Percentiles rank a stretch among this genome's conserved stretches.
These are phyloP conservation scores for Cladorrhinum sp. DNA, from an alignment of 2,329 filamentous ascomycete species.

Conservation along the genomic window DNA sequence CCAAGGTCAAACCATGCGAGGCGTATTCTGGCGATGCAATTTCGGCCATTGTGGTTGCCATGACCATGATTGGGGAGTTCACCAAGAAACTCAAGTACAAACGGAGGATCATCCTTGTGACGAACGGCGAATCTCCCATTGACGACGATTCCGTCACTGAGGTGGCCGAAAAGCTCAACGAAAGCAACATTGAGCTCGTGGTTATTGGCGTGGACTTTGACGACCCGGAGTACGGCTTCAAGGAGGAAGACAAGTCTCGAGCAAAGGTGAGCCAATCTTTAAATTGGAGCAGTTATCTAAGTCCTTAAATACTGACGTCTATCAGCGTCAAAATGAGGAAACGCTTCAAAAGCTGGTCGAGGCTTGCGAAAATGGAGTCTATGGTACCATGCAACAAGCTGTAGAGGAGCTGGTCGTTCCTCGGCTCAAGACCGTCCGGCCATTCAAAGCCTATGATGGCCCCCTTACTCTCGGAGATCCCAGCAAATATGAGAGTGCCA, in stretches of 20 bases:
- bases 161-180: constrained; percentile 71
- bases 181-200: constrained; percentile 71
- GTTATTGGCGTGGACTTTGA: constrained; percentile 92
- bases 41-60: constrained; percentile 80
- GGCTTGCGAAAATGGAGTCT: constrained; percentile 64
- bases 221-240: constrained; percentile 82
- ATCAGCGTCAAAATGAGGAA: constrained; percentile 66
- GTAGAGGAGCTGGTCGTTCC: constrained; percentile 77
- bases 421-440: constrained; percentile 69
- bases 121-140: constrained; percentile 72
- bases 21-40: constrained; percentile 76
- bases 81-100: constrained; percentile 81
- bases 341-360: constrained; percentile 63
- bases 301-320: constrained; percentile 18
- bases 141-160: constrained; percentile 64
- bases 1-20: constrained; percentile 62
- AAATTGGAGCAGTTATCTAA: neutral
- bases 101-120: constrained; percentile 78
- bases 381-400: constrained; percentile 83
- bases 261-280: constrained; percentile 54
- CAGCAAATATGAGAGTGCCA: constrained; percentile 66
- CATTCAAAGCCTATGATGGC: constrained; percentile 77
- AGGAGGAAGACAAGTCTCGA: constrained; percentile 79
- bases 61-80: constrained; percentile 77
- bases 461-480: constrained; percentile 75